phyloP scores from a whole-genome alignment of 495 filamentous ascomycete genomes.

The Hypoxylon fragiforme region DNA sequence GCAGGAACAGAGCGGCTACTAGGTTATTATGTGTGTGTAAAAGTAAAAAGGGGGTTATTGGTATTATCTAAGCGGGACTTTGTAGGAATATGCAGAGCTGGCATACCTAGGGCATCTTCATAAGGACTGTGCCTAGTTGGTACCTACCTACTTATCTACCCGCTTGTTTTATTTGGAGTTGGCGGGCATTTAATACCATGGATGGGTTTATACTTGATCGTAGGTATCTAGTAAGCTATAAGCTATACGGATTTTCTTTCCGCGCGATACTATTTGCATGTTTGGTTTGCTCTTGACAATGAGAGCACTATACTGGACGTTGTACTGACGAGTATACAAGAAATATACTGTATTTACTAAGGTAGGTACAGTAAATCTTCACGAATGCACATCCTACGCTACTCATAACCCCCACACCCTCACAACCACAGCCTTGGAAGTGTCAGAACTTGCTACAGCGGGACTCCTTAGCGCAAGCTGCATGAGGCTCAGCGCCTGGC shows the following conservation, averaged over 20 bases:
- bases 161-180: slow-evolving; percentile 6
- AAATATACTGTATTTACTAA: too few species aligned
- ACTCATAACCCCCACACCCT: slow-evolving; percentile 45
- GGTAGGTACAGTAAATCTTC: too few species aligned
- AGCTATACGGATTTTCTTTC: too few species aligned
- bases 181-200: slow-evolving; percentile 15
- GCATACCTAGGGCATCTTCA: too few species aligned
- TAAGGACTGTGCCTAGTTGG: too few species aligned
- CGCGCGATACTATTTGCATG: too few species aligned
- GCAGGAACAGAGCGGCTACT: slow-evolving; percentile 64
- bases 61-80: neutral
- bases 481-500: slow-evolving; percentile 43
- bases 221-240: neutral
- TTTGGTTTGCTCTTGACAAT: too few species aligned
- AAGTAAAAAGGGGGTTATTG: neutral
- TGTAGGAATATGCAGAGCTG: slow-evolving; percentile 2
- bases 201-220: slow-evolving; percentile 9
- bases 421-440: slow-evolving; percentile 37
- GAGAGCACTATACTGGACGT: too few species aligned
- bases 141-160: too few species aligned
- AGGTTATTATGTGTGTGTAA: slow-evolving; percentile 4
- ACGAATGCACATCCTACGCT: neutral
- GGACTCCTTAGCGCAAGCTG: slow-evolving; percentile 32
- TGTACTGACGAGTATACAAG: too few species aligned
- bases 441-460: slow-evolving; percentile 16